Percentiles rank a stretch among this genome's conserved stretches.
phyloP scores from a whole-genome alignment of 1,284 basidiomycete species.

The Phellopilus nigrolimitatus region DNA sequence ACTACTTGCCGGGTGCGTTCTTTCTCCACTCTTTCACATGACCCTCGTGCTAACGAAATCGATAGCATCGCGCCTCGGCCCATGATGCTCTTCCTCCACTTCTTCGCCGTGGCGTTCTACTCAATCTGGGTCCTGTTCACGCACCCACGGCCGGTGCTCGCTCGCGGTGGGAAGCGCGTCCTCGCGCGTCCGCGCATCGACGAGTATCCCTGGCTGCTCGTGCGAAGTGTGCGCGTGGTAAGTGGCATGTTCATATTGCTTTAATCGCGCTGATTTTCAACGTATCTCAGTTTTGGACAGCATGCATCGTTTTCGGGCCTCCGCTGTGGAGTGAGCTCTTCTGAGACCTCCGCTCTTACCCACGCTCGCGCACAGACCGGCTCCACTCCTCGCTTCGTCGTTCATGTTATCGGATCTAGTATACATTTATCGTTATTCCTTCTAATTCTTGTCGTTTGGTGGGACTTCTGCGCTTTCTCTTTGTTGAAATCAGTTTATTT shows the following conservation, averaged over 20 bases:
- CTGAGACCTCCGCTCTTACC: too few species aligned
- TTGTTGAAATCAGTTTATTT: neutral
- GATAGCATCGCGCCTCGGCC: constrained; percentile 76
- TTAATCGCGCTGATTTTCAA: constrained; percentile 16
- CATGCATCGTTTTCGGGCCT: constrained; percentile 81
- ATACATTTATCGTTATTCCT: constrained; percentile 4
- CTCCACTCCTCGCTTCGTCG: too few species aligned
- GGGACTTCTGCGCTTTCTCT: neutral
- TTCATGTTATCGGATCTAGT: neutral
- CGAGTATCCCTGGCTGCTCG: constrained; percentile 56
- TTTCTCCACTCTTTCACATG: constrained; percentile 1
- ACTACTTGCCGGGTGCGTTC: constrained; percentile 71
- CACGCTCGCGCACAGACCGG: too few species aligned
- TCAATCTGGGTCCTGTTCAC: constrained; percentile 85
- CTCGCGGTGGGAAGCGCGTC: constrained; percentile 32
- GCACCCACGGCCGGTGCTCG: constrained; percentile 44
- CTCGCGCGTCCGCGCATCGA: constrained; percentile 39
- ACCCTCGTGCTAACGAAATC: too few species aligned
- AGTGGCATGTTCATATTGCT: constrained; percentile 32
- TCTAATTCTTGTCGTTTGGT: neutral
- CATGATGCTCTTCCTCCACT: constrained; percentile 80
- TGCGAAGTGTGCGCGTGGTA: constrained; percentile 55
- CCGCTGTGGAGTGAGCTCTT: constrained; percentile 85
- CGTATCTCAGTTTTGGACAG: constrained; percentile 71
- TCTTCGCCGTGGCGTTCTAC: constrained; percentile 95